Percentiles rank a stretch among this genome's conserved stretches.
phyloP scores from a whole-genome alignment of 2,329 filamentous ascomycete genomes.

The Calonectria honghensis region DNA sequence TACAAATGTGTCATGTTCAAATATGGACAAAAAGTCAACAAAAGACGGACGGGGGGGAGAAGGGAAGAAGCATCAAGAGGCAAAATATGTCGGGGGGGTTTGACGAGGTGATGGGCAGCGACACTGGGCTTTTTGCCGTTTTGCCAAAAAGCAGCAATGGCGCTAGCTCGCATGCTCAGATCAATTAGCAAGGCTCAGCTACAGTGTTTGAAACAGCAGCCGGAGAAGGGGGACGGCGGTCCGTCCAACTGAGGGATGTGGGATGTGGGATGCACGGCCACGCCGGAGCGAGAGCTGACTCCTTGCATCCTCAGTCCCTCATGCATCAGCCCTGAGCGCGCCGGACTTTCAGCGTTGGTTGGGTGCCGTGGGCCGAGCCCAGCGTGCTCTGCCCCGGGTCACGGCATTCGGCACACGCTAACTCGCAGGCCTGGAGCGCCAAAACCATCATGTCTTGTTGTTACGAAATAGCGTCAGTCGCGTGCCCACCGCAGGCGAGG shows the following conservation, averaged over 20 bases:
- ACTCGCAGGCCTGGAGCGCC: not conserved
- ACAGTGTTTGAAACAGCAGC: conserved; percentile 15
- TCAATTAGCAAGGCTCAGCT: not conserved
- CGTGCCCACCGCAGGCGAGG: not conserved
- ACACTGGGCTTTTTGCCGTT: conserved; percentile 4
- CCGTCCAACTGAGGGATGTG: not conserved
- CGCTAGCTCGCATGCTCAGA: conserved; percentile 2
- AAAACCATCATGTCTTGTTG: not conserved
- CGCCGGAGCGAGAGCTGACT: not conserved
- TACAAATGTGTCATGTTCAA: not conserved
- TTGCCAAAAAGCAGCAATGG: not conserved
- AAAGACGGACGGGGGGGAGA: not conserved
- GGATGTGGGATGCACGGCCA: not conserved
- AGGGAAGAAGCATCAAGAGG: not conserved
- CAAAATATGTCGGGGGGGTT: not conserved
- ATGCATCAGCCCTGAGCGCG: conserved; percentile 8
- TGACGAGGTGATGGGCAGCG: not conserved
- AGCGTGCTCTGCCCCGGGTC: not conserved
- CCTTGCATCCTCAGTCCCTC: not conserved
- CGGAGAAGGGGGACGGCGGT: not conserved
- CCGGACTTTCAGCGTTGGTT: not conserved
- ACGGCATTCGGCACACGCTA: conserved; percentile 25
- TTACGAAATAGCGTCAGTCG: conserved; percentile 1
- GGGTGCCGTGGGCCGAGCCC: not conserved
- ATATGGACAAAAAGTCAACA: not conserved